Conservation (phyloP, 2,329 filamentous ascomycete species). For the Arthrobotrys sphaeroides region DNA sequence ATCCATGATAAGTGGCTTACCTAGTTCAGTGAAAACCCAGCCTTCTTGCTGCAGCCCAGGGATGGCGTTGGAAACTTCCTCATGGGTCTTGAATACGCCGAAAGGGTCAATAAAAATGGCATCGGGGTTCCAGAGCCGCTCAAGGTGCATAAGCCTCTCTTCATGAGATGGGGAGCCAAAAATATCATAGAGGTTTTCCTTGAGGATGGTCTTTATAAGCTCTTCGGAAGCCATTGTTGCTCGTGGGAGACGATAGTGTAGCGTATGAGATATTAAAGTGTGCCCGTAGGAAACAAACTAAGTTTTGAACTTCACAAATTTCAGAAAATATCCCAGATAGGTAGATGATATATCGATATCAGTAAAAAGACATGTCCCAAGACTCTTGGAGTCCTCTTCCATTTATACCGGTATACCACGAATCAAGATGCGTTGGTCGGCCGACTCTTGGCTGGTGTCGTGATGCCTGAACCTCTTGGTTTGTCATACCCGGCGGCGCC, state of each 20-base stretch:
- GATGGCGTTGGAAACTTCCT: constrained; percentile 11
- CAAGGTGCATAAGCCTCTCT: constrained; percentile 12
- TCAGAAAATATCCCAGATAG: too few species aligned
- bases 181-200: constrained; percentile 24
- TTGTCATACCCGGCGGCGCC: neutral
- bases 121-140: constrained; percentile 26
- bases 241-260: too few species aligned
- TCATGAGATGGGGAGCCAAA: constrained; percentile 29
- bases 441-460: neutral
- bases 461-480: neutral
- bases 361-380: neutral
- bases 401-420: too few species aligned
- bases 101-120: constrained; percentile 29
- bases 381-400: neutral
- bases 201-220: constrained; percentile 11
- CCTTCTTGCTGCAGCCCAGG: constrained; percentile 4
- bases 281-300: too few species aligned
- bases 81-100: neutral
- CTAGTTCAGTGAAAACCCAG: constrained; percentile 27
- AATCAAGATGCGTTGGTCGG: neutral
- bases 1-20: neutral
- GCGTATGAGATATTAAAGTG: too few species aligned
- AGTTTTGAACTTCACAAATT: too few species aligned
- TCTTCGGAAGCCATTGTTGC: constrained; percentile 20
- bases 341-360: neutral